Base-by-base conservation (phyloP, 1,284 basidiomycete species). In the Pyrrhoderma lamaoense region DNA sequence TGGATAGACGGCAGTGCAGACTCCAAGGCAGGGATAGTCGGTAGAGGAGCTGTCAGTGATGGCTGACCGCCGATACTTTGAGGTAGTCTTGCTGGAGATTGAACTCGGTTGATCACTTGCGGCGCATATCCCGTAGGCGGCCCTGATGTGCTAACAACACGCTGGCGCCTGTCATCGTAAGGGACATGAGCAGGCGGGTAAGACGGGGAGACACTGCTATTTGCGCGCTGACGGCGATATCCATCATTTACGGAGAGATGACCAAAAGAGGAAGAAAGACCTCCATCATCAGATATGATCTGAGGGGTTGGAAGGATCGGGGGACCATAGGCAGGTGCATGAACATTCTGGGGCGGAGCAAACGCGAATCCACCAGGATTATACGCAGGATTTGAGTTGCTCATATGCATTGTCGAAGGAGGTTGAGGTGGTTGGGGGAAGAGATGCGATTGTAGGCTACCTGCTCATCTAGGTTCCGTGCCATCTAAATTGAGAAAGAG, bases 11-110 rank as follows among this genome's bases (percentile, higher is more conserved):
- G 59, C 1, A 79, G 59, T 2, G 75, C 75, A 0, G 72, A 67
- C 14, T 73, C 60, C 18, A 88, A 75, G 0, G 73, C 70, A 19
- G 76, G 61, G 23, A 82, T 62, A n/a, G 75, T 74, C 0, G 85
- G 84, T 1, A 88, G 69, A 1, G 82, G 75, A 0, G 79, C 79
- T 0, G 82, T 85, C 18, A 87, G 74, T 1, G 76, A 72, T 0
- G 79, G 75, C 1, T 69, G 61, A 1, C 58, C 64, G 42, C 38
- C 45, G 51, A 36, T 57, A 58, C 4, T 51, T 45, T 59, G 46
- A 7, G 67, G 64, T 1, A 66, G 61, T 0, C 37, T 22, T 52
- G 53, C 49, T 42, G 49, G 53, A 56, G 18, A 8, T 54, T 23
- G 16, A 14, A 16, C 16, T 39, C 31, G n/a, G 18, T 46, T 42